Conservation (phyloP, 257 asterid species). For the Solanum peruvianum region DNA sequence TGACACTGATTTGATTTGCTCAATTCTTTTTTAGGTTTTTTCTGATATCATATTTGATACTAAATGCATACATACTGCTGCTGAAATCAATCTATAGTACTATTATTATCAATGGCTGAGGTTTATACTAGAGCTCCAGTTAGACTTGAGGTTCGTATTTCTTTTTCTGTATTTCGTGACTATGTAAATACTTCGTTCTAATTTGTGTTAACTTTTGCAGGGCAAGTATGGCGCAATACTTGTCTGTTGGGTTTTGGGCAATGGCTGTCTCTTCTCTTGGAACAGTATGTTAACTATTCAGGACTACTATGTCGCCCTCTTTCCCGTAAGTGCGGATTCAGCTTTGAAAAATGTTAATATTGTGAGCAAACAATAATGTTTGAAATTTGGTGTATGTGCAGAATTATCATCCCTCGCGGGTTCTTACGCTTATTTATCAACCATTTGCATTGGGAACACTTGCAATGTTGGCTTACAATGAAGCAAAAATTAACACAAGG, state of each 20-base stretch:
- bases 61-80: not conserved
- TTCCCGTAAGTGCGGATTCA: not conserved
- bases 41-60: not conserved
- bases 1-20: not conserved
- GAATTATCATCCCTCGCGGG: constrained; percentile 34
- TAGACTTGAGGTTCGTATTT: constrained; percentile 14
- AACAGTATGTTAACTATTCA: constrained; percentile 32
- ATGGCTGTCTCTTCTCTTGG: constrained; percentile 37
- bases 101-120: not conserved
- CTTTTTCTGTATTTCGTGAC: not conserved
- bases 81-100: not conserved
- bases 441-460: constrained; percentile 43
- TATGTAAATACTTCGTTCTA: not conserved
- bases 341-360: not conserved
- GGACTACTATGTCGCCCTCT: constrained; percentile 24
- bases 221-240: constrained; percentile 20
- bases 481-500: constrained; percentile 37
- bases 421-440: constrained; percentile 42
- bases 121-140: not conserved
- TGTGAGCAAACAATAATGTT: too few relatives aligned
- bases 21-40: not conserved
- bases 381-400: not conserved
- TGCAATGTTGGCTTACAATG: constrained; percentile 22
- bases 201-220: constrained; percentile 1
- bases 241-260: constrained; percentile 35